Base-by-base conservation (phyloP, 306 rosid genomes). In the Prunus fruticosa region DNA sequence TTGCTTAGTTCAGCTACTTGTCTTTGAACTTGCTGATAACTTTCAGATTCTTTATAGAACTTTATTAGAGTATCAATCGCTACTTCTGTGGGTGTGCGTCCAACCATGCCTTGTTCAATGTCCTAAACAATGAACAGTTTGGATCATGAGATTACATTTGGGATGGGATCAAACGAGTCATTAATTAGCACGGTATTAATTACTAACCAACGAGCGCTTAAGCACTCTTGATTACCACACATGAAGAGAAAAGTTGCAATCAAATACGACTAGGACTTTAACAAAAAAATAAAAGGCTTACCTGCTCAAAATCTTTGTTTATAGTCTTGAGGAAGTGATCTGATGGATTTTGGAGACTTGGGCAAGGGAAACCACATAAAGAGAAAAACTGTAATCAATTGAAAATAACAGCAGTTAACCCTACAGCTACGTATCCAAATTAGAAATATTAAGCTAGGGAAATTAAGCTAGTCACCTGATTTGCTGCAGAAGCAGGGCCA, bases 271-370 rank as follows among this genome's bases (percentile, higher is more conserved):
- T 47, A 47, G 51, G 51, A 47, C 15, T 47, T 11, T 47, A 34
- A 6, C 5, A 32, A 32, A 1, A 10, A 10, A 47, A 47, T 0
- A 12, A 13, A 0, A 47, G 51, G 15, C 51, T 47, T 81, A 85
- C 96, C 87, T 75, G 80, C 15, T 78, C 89, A 67, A 92, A 92
- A 58, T 92, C 97, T 67, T 81, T 88, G 89, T 92, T 92, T 27
- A 92, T 88, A 75, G 83, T 85, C 76, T 76, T 85, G 22, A 92
- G 77, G 43, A 84, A 92, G 83, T 90, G 93, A 78, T 92, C 97
- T 15, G 96, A 85, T 57, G 93, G 96, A 69, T 81, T 84, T 50
- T 82, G 84, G 69, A 84, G 93, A 74, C 81, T 64, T 15, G 97
- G 93, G 71, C 97, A 92, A 3, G 96, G 93, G 69, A 87, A 92